Evolutionary conservation across 805 yeast genomes (phyloP).

Genomic region (Saccharomycopsis sp.): DNA sequence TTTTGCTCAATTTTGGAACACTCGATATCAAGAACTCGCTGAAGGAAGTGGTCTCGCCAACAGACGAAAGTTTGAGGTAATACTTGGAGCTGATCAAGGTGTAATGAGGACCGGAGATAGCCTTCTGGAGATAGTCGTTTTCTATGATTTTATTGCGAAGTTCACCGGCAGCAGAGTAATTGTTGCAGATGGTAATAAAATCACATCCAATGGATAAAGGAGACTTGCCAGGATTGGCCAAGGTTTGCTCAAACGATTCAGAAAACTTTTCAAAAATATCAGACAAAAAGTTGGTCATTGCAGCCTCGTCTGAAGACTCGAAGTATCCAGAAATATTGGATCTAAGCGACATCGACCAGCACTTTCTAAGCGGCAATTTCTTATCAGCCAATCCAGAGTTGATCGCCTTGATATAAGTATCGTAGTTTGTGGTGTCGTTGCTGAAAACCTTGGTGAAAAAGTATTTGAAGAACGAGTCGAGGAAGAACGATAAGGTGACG

Average conservation of each 20-base stretch:
- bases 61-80: background rate
- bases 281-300: slow-evolving; percentile 20
- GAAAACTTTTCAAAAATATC: slow-evolving; percentile 26
- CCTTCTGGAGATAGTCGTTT: background rate
- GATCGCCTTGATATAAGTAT: slow-evolving; percentile 29
- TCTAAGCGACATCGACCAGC: slow-evolving; percentile 60
- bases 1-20: background rate
- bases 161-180: background rate
- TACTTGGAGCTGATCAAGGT: background rate
- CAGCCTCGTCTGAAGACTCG: background rate
- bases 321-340: slow-evolving; percentile 22
- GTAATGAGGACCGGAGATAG: background rate
- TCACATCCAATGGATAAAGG: slow-evolving; percentile 10
- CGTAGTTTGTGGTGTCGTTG: slow-evolving; percentile 19
- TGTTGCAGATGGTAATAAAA: background rate
- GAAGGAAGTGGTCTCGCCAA: background rate
- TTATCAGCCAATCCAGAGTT: slow-evolving; percentile 60
- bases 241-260: slow-evolving; percentile 37
- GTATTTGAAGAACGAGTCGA: slow-evolving; percentile 44
- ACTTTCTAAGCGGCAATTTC: slow-evolving; percentile 52
- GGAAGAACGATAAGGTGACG: slow-evolving; percentile 41
- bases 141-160: background rate
- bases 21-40: background rate
- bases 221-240: slow-evolving; percentile 45
- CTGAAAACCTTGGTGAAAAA: slow-evolving; percentile 28